Evolutionary conservation across 2,329 filamentous ascomycete genomes (phyloP).

Genomic region (Colletotrichum endophyticum): DNA sequence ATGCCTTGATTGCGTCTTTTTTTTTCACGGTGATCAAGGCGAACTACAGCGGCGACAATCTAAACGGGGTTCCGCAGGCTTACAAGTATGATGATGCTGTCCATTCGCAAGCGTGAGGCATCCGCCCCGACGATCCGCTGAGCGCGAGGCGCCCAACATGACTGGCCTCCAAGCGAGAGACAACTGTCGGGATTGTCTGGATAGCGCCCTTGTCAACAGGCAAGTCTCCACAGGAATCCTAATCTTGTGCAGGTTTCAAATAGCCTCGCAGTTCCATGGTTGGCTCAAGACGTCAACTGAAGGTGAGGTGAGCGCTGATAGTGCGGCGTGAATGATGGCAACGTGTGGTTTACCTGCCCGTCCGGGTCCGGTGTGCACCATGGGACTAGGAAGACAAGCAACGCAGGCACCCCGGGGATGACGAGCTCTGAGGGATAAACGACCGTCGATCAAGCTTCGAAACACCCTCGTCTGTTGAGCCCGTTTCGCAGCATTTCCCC

Average conservation of each 20-base stretch:
- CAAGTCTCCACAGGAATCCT: not conserved
- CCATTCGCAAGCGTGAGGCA: conserved; percentile 11
- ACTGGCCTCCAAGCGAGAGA: not conserved
- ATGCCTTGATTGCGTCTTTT: not conserved
- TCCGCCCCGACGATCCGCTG: not conserved
- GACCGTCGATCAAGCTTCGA: not conserved
- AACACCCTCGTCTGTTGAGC: not conserved
- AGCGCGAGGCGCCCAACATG: conserved; percentile 1
- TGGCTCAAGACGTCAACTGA: not conserved
- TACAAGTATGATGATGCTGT: conserved; percentile 5
- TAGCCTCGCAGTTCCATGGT: not conserved
- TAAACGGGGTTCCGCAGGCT: not conserved
- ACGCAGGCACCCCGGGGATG: not conserved
- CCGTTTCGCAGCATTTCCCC: not conserved
- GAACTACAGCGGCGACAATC: not conserved
- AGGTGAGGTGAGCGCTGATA: not conserved
- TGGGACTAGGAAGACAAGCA: not conserved
- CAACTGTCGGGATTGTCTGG: not conserved
- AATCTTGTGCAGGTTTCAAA: not conserved
- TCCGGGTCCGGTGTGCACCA: not conserved
- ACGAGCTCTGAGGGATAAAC: not conserved
- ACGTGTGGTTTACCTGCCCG: not conserved
- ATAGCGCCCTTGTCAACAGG: not conserved
- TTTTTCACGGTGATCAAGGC: not conserved
- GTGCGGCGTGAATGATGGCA: not conserved